phyloP scores from a whole-genome alignment of 2,329 filamentous ascomycete species.

The Diaporthe sp. region DNA sequence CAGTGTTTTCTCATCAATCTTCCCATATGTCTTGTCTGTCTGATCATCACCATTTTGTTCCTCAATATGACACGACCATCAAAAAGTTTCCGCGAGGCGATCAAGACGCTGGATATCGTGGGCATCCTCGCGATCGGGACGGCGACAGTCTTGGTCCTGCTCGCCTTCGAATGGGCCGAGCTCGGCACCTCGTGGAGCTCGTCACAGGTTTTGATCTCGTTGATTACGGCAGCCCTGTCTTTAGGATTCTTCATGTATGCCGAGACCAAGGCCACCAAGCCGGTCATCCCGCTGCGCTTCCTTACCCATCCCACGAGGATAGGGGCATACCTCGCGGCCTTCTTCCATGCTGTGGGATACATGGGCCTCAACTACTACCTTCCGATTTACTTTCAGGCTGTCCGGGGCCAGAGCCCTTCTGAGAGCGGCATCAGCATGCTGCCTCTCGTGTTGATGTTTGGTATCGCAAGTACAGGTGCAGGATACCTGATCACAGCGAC shows the following conservation, averaged over 20 bases:
- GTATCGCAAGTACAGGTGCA: conserved; percentile 54
- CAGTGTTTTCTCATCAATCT: conserved; percentile 31
- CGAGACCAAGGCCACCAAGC: conserved; percentile 23
- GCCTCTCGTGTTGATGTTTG: conserved; percentile 61
- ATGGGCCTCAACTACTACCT: conserved; percentile 36
- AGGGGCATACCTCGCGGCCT: conserved; percentile 12
- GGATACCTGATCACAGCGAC: conserved; percentile 29
- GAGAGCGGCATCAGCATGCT: conserved; percentile 47
- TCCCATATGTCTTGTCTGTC: conserved; percentile 24
- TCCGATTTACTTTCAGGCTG: conserved; percentile 47
- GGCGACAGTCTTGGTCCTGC: conserved; percentile 3
- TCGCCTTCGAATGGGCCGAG: conserved; percentile 26
- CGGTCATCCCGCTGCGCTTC: conserved; percentile 32
- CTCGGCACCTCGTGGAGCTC: conserved; percentile 16
- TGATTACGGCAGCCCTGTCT: conserved; percentile 9
- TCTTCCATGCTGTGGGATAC: conserved; percentile 21
- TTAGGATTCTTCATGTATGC: conserved; percentile 18
- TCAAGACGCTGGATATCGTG: conserved; percentile 8
- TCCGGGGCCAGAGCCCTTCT: conserved; percentile 43
- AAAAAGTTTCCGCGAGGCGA: neutral
- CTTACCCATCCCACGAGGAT: conserved; percentile 29
- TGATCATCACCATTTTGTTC: conserved; percentile 18
- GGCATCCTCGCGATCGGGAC: conserved; percentile 11
- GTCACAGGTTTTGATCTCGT: conserved; percentile 15
- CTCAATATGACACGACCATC: conserved; percentile 29